Conservation (phyloP, 1,284 basidiomycete genomes). For the Puccinia sorghi region DNA sequence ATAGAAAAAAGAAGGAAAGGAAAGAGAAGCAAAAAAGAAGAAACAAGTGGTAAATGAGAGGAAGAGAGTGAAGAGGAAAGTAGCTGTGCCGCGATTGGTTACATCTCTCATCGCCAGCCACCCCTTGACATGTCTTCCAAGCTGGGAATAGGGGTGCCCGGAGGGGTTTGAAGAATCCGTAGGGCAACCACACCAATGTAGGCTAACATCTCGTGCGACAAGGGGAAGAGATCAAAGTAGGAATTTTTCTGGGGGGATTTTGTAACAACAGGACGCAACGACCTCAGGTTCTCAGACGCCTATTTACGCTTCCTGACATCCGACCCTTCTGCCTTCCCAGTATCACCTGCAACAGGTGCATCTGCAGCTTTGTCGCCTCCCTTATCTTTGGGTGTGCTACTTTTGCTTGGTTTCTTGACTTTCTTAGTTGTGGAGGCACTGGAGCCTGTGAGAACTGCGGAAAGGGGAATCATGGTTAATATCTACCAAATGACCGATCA, state of each 20-base stretch:
- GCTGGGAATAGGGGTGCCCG: neutral
- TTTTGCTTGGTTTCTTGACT: constrained; percentile 51
- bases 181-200: neutral
- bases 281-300: neutral
- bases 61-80: neutral
- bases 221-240: neutral
- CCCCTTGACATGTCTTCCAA: neutral
- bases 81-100: neutral
- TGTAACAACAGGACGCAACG: neutral
- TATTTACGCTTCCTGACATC: constrained; percentile 50
- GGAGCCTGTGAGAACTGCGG: constrained; percentile 48
- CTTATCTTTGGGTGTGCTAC: constrained; percentile 47
- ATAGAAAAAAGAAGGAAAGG: no score
- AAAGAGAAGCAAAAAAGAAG: neutral
- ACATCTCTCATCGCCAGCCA: neutral
- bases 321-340: constrained; percentile 28
- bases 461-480: neutral
- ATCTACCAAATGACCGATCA: neutral
- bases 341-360: constrained; percentile 42
- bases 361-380: constrained; percentile 31
- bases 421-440: constrained; percentile 51
- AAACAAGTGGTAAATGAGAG: neutral
- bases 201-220: neutral
- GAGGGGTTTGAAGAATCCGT: neutral
- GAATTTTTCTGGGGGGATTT: constrained; percentile 1